Evolutionary conservation across 1,284 basidiomycete species (phyloP), one percentile per base, ranked within the genome.

Genomic region (Moesziomyces parantarcticus): DNA sequence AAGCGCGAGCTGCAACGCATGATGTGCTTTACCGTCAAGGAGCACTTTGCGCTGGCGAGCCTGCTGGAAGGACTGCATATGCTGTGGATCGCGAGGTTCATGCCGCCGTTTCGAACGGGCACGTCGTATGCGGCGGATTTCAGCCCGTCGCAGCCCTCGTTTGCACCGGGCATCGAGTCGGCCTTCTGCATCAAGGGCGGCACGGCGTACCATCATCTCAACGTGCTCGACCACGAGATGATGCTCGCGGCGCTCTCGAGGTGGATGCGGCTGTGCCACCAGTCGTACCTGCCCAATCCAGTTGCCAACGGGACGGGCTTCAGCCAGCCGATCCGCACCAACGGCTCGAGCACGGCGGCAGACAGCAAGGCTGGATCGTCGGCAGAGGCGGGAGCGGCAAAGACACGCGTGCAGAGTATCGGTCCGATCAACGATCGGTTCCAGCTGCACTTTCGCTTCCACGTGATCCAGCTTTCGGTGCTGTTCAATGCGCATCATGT

Each of bases 341-440:
- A 43, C 20, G 41, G 49, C 11, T 13, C 29, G 11, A 32, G 29
- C 11, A 59, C 22, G 56, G 45, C n/a, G 36, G 43, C 23, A 11
- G 29, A 32, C 29, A n/a, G n/a, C n/a, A 32, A 32, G 29, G 10
- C 29, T 10, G 29, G 29, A 29, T 29, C 29, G 29, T 29, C 29
- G 9, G 11, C 29, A 1, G 29, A 32, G 10, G 29, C 29, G 3
- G 29, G 10, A 43, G 36, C 26, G 40, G 10, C 36, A n/a, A 40
- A 9, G 39, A 13, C 45, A 23, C 57, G 57, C 13, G 20, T 56
- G 32, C 62, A 51, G 7, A 71, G 22, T 16, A 26, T 71, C 18
- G 68, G 62, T n/a, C 68, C 62, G 16, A 71, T 47, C 68, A 71
- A 71, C 49, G 68, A 71, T 23, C 62, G 63, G 9, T 71, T 71